Evolutionary conservation across 2,329 filamentous ascomycete genomes (phyloP).

Genomic region (Aureobasidium sp.): DNA sequence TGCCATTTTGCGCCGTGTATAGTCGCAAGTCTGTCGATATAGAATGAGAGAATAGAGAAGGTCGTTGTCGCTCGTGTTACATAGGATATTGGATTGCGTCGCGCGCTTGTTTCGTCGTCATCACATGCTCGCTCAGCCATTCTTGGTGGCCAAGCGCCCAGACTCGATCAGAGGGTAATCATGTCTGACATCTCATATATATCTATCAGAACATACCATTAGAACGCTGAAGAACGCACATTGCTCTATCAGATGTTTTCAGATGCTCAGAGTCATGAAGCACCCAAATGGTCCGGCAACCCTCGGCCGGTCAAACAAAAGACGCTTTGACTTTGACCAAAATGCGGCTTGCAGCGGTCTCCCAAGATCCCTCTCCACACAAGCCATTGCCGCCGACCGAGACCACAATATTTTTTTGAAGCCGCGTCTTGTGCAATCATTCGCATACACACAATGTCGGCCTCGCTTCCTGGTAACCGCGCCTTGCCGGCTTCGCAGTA

Average conservation of each 20-base stretch:
- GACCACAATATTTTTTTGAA: slow-evolving; percentile 4
- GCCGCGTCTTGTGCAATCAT: not conserved
- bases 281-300: not conserved
- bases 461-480: slow-evolving; percentile 58
- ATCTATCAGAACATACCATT: not conserved
- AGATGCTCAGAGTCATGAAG: not conserved
- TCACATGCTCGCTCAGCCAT: slow-evolving; percentile 12
- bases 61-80: slow-evolving; percentile 10
- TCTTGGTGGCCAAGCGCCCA: slow-evolving; percentile 13
- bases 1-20: slow-evolving; percentile 29
- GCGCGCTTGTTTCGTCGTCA: slow-evolving; percentile 9
- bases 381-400: not conserved
- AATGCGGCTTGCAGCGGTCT: slow-evolving; percentile 5
- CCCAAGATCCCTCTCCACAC: not conserved
- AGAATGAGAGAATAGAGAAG: not conserved
- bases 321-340: slow-evolving; percentile 6
- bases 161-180: not conserved
- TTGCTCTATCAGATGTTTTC: not conserved
- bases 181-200: not conserved
- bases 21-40: not conserved
- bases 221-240: not conserved
- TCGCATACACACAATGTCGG: slow-evolving; percentile 39
- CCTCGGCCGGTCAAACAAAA: slow-evolving; percentile 3
- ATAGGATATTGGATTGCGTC: not conserved
- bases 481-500: slow-evolving; percentile 88